A percentile compares a stretch with the other conserved stretches of the same genome.
phyloP scores from a whole-genome alignment of 495 filamentous ascomycete genomes.

The Penicillium goetzii region DNA sequence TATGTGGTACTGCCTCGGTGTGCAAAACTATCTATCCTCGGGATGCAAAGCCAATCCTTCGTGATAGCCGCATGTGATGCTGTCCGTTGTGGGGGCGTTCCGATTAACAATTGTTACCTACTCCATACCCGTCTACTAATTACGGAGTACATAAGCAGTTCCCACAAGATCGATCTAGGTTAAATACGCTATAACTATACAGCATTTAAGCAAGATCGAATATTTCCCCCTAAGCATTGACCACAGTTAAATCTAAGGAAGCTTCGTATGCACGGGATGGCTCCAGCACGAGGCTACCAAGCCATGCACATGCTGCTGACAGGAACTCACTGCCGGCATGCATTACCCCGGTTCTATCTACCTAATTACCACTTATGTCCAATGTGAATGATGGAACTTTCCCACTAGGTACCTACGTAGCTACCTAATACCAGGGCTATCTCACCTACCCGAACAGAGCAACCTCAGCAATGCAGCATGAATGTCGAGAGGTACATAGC shows the following conservation, averaged over 20 bases:
- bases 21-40: conserved; percentile 3
- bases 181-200: neutral
- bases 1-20: conserved; percentile 11
- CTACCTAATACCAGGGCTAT: neutral
- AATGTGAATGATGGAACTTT: neutral
- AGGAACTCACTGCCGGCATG: neutral
- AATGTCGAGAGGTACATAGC: too few species aligned
- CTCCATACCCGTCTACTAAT: too few species aligned
- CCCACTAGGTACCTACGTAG: too few species aligned
- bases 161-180: neutral
- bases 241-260: neutral
- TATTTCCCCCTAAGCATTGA: neutral
- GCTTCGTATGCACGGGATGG: neutral
- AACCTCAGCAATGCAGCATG: too few species aligned
- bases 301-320: neutral
- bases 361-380: neutral
- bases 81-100: conserved; percentile 13
- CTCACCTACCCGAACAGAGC: too few species aligned
- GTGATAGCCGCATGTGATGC: conserved; percentile 18
- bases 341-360: neutral
- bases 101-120: neutral
- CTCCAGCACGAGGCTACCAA: neutral
- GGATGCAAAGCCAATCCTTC: neutral
- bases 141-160: neutral
- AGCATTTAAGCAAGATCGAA: neutral